phyloP scores from a whole-genome alignment of 176 grass and related monocot species.

The Oryza coarctata region DNA sequence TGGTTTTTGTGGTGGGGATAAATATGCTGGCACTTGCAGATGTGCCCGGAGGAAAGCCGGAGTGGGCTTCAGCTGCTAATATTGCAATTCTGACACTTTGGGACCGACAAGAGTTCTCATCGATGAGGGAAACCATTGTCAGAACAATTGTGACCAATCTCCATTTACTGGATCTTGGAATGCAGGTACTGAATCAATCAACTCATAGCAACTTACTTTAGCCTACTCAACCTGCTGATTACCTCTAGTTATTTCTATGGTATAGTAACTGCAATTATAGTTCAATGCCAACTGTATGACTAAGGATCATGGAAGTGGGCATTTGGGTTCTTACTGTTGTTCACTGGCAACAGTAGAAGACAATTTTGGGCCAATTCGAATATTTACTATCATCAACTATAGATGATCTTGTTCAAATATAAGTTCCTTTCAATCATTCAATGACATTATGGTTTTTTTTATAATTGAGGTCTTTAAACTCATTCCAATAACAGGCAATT shows the following conservation, averaged over 20 bases:
- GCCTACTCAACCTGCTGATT: background rate
- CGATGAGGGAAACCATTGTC: conserved; percentile 89
- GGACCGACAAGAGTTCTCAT: conserved; percentile 98
- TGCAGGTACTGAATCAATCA: conserved; percentile 60
- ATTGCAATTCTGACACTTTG: conserved; percentile 86
- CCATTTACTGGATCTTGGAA: conserved; percentile 94
- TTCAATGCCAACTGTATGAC: background rate
- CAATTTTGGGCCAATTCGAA: background rate
- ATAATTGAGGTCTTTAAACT: background rate
- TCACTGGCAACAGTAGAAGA: background rate
- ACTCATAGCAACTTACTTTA: background rate
- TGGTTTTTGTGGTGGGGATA: conserved; percentile 94
- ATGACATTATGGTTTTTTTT: background rate
- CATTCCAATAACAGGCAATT: conserved; percentile 9
- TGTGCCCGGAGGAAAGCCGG: conserved; percentile 91
- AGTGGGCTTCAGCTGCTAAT: conserved; percentile 96
- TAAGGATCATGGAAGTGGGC: background rate
- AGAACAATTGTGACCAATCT: conserved; percentile 91
- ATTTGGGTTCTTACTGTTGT: background rate
- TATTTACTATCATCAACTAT: background rate
- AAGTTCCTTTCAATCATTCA: background rate
- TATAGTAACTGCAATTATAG: background rate
- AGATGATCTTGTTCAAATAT: background rate
- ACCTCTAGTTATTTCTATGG: background rate
- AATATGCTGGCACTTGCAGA: conserved; percentile 95